Conservation (phyloP, 257 asterid genomes). For the Oldenlandia corymbosa region DNA sequence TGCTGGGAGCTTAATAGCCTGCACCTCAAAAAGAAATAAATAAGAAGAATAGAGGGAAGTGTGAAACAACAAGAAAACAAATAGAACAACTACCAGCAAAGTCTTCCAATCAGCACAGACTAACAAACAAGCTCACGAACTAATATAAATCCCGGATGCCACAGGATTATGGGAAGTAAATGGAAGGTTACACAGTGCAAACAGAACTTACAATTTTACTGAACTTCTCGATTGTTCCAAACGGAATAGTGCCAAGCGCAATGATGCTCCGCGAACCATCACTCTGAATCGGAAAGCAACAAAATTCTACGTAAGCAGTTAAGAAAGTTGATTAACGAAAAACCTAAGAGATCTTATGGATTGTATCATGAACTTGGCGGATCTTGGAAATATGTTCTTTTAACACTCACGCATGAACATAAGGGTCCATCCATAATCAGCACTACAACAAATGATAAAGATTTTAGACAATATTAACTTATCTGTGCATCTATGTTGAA, state of each 20-base stretch:
- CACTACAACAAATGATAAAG: neutral
- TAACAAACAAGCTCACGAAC: too few relatives aligned
- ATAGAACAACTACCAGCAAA: neutral
- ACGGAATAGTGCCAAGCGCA: conserved; percentile 84
- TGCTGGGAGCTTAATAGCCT: conserved; percentile 64
- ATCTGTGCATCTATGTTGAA: neutral
- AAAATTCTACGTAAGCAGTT: neutral
- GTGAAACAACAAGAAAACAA: neutral
- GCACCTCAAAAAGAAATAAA: conserved; percentile 20
- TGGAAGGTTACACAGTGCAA: neutral
- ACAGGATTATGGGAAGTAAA: neutral
- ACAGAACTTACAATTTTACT: conserved; percentile 64
- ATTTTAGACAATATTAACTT: neutral
- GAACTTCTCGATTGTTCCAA: conserved; percentile 89
- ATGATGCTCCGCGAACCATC: conserved; percentile 82
- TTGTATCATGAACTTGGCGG: too few relatives aligned
- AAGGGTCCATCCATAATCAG: neutral
- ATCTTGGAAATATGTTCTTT: too few relatives aligned
- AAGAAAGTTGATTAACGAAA: too few relatives aligned
- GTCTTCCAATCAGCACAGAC: too few relatives aligned
- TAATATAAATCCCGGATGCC: neutral
- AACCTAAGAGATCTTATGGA: neutral
- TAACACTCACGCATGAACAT: neutral
- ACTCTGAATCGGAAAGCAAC: conserved; percentile 39
- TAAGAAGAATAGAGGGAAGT: conserved; percentile 4